Conservation (phyloP, 495 filamentous ascomycete species). For the Penicillium macrosclerotiorum region DNA sequence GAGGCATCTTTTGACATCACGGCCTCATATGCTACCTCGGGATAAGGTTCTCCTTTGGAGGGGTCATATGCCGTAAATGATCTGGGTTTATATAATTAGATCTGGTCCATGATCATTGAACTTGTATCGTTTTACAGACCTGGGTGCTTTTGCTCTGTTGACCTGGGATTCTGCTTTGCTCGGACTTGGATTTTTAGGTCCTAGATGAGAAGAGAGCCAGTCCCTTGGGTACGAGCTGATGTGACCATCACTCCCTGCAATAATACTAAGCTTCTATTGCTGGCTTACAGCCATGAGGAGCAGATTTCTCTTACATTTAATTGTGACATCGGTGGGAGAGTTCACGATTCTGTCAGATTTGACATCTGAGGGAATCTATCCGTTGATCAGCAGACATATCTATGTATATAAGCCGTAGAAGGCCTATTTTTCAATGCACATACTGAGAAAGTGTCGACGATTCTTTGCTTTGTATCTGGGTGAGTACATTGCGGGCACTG, state of each 20-base stretch:
- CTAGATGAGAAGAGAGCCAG: constrained; percentile 38
- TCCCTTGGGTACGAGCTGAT: constrained; percentile 55
- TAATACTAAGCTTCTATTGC: constrained; percentile 14
- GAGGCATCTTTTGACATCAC: constrained; percentile 59
- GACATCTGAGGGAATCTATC: constrained; percentile 57
- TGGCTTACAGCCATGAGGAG: background rate
- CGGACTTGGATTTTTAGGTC: too few relatives aligned
- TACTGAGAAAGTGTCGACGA: constrained; percentile 69
- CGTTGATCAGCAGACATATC: too few relatives aligned
- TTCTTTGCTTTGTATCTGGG: constrained; percentile 72
- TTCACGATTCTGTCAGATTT: constrained; percentile 15
- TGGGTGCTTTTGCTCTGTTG: background rate
- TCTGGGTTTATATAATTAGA: background rate
- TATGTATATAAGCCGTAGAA: background rate
- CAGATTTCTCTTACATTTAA: constrained; percentile 27
- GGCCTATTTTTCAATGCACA: constrained; percentile 2
- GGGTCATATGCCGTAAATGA: background rate
- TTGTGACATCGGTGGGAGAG: constrained; percentile 7
- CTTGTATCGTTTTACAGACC: too few relatives aligned
- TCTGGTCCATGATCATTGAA: background rate
- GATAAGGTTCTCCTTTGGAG: constrained; percentile 27
- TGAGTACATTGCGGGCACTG: constrained; percentile 72
- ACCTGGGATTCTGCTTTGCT: background rate
- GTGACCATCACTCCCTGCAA: constrained; percentile 48
- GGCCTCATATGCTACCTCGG: constrained; percentile 53